A percentile compares a stretch with the other conserved stretches of the same genome.
Conservation (phyloP, 2,329 filamentous ascomycete genomes). For the Ploettnerulaceae sp. region DNA sequence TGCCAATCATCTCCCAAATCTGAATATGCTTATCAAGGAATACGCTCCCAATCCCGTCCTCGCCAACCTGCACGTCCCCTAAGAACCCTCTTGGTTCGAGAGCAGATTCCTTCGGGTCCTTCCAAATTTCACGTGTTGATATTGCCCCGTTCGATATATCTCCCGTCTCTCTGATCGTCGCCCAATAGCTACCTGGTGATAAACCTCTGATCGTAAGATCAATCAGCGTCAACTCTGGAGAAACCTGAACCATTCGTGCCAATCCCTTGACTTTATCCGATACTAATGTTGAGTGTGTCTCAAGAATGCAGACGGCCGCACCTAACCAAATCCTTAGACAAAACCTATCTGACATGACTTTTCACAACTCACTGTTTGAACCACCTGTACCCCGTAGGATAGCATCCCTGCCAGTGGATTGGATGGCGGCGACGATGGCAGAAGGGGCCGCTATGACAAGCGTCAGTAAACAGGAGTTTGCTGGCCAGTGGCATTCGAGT, state of each 20-base stretch:
- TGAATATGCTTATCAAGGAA: slow-evolving; percentile 80
- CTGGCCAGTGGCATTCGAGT: not conserved
- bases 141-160: slow-evolving; percentile 80
- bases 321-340: slow-evolving; percentile 38
- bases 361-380: slow-evolving; percentile 72
- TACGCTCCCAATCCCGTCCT: slow-evolving; percentile 69
- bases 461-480: not conserved
- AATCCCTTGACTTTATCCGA: slow-evolving; percentile 74
- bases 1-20: slow-evolving; percentile 94
- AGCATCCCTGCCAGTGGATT: slow-evolving; percentile 85
- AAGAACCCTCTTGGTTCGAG: slow-evolving; percentile 57
- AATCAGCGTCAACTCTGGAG: slow-evolving; percentile 46
- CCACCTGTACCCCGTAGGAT: slow-evolving; percentile 85
- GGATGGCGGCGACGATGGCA: slow-evolving; percentile 81
- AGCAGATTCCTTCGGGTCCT: slow-evolving; percentile 38
- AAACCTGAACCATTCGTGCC: slow-evolving; percentile 51
- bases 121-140: slow-evolving; percentile 79
- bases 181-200: slow-evolving; percentile 73
- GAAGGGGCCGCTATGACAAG: slow-evolving; percentile 66
- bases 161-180: slow-evolving; percentile 79
- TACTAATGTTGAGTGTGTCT: slow-evolving; percentile 64
- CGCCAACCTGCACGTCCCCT: slow-evolving; percentile 69
- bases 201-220: slow-evolving; percentile 85
- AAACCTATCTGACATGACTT: slow-evolving; percentile 5
- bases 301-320: slow-evolving; percentile 91